A percentile compares a stretch with the other conserved stretches of the same genome.
These are phyloP conservation scores for Suillus tomentosus DNA, from an alignment of 768 basidiomycete genomes.

Conservation along the genomic window DNA sequence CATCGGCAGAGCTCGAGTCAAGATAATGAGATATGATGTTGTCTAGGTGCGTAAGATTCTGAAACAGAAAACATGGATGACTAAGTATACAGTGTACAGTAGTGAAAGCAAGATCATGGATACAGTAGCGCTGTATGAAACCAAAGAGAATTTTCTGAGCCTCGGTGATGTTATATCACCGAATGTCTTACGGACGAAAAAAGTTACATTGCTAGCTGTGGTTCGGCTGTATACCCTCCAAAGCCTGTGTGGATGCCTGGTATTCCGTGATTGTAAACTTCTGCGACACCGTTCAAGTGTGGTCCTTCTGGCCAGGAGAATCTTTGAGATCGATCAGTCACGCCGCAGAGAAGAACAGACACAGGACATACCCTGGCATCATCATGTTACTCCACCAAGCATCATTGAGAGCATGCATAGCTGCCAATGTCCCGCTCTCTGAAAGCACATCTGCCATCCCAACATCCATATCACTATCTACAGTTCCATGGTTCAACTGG, in stretches of 20 bases:
- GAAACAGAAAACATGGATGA: neutral
- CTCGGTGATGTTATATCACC: neutral
- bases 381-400: conserved; percentile 79
- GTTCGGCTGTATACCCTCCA: conserved; percentile 22
- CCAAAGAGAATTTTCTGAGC: neutral
- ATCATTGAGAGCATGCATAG: conserved; percentile 73
- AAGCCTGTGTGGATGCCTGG: conserved; percentile 23
- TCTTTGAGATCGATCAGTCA: conserved; percentile 15
- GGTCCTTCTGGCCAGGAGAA: conserved; percentile 37
- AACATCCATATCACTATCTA: conserved; percentile 18
- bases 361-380: conserved; percentile 70
- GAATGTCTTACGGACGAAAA: neutral
- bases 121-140: neutral
- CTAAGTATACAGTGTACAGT: conserved; percentile 3
- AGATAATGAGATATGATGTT: neutral
- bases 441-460: conserved; percentile 27
- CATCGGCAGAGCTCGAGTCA: neutral
- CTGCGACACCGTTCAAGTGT: conserved; percentile 23
- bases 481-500: conserved; percentile 25
- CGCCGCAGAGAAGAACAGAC: neutral
- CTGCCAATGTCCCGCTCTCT: conserved; percentile 63
- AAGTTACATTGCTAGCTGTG: conserved; percentile 29
- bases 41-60: conserved; percentile 4
- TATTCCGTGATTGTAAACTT: conserved; percentile 19
- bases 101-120: conserved; percentile 1